Evolutionary conservation across 1,139 yeast species (phyloP).

Genomic region (Saccharomyces pastorianus): DNA sequence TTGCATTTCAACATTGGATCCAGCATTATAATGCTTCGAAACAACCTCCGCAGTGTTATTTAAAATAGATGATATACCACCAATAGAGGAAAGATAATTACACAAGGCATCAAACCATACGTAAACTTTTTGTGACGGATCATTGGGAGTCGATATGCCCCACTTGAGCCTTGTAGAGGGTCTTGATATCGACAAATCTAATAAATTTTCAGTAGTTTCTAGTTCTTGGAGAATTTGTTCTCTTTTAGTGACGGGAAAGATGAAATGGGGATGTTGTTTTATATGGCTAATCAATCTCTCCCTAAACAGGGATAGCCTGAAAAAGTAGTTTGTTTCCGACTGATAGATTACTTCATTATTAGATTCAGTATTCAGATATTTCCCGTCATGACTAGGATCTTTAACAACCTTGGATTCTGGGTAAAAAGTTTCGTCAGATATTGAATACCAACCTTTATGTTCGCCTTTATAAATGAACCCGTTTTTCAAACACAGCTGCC

Average conservation of each 20-base stretch:
- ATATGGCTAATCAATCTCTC: slow-evolving; percentile 38
- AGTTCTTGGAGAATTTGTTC: slow-evolving; percentile 53
- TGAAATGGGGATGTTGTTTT: slow-evolving; percentile 43
- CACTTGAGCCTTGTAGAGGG: slow-evolving; percentile 71
- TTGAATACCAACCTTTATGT: slow-evolving; percentile 91
- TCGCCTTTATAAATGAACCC: slow-evolving; percentile 73
- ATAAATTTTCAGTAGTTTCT: slow-evolving; percentile 32
- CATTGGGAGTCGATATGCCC: slow-evolving; percentile 89
- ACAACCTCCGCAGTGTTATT: slow-evolving; percentile 17
- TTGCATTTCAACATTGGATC: slow-evolving; percentile 41
- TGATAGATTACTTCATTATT: slow-evolving; percentile 68
- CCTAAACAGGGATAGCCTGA: slow-evolving; percentile 57
- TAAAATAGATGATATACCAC: slow-evolving; percentile 40
- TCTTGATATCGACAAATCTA: slow-evolving; percentile 77
- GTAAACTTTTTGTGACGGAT: slow-evolving; percentile 68
- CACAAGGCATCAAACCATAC: slow-evolving; percentile 97
- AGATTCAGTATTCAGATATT: slow-evolving; percentile 59
- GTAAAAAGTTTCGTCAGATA: slow-evolving; percentile 90
- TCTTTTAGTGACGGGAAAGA: slow-evolving; percentile 58
- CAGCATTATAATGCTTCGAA: slow-evolving; percentile 8
- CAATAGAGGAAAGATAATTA: slow-evolving; percentile 72
- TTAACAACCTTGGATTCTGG: slow-evolving; percentile 70
- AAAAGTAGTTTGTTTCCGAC: slow-evolving; percentile 80
- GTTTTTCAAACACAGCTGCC: slow-evolving; percentile 52
- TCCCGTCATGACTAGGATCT: slow-evolving; percentile 16